Percentiles rank a stretch among this genome's conserved stretches.
phyloP scores from a whole-genome alignment of 108 stramenopile species.

The Mediolabrus comicus region DNA sequence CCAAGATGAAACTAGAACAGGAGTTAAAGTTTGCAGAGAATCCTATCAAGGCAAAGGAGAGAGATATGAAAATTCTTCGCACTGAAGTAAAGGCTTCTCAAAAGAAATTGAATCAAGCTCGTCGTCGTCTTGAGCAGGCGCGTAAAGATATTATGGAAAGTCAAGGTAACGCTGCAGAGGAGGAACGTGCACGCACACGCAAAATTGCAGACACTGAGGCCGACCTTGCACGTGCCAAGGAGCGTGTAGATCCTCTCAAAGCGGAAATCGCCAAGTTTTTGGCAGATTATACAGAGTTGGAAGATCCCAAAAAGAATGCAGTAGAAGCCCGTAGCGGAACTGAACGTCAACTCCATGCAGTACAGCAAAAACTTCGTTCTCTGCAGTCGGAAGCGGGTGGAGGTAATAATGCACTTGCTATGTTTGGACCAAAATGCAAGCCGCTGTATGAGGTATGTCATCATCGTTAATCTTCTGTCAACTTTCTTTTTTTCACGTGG shows the following conservation, averaged over 20 bases:
- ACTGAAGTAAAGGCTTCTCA: slow-evolving; percentile 39
- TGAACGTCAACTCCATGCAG: slow-evolving; percentile 40
- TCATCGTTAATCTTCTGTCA: neutral
- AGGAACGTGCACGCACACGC: slow-evolving; percentile 49
- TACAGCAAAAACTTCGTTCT: slow-evolving; percentile 43
- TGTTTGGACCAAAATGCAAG: slow-evolving; percentile 65
- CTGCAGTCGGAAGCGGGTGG: slow-evolving; percentile 51
- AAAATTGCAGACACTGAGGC: slow-evolving; percentile 50
- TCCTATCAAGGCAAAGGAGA: slow-evolving; percentile 50
- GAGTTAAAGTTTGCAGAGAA: slow-evolving; percentile 50
- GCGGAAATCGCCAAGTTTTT: slow-evolving; percentile 34
- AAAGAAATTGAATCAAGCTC: slow-evolving; percentile 39
- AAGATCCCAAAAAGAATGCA: slow-evolving; percentile 40
- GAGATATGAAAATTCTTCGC: slow-evolving; percentile 41
- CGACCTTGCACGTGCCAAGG: slow-evolving; percentile 40
- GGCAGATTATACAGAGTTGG: slow-evolving; percentile 53
- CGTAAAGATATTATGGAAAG: slow-evolving; percentile 59
- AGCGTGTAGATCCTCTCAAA: slow-evolving; percentile 27
- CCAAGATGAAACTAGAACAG: slow-evolving; percentile 56
- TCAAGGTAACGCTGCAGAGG: slow-evolving; percentile 65
- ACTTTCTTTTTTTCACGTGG: neutral
- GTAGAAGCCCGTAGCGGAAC: slow-evolving; percentile 22
- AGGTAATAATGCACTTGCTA: slow-evolving; percentile 49
- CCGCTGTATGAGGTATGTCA: slow-evolving; percentile 31
- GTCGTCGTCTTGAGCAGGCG: slow-evolving; percentile 52